Conservation (phyloP, 257 asterid species). For the Jaltomata sinuosa region DNA sequence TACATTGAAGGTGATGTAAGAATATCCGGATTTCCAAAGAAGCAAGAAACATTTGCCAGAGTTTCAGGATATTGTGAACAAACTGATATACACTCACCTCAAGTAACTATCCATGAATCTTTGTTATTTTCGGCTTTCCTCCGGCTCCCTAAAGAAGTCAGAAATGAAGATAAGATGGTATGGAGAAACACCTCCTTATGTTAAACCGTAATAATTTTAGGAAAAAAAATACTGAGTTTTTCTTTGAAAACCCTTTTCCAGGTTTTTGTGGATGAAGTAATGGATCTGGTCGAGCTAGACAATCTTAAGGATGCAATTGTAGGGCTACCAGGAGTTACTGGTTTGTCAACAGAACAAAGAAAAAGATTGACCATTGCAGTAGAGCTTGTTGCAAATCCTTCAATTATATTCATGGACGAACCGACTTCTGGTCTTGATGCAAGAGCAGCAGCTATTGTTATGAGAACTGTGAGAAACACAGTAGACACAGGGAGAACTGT, state of each 20-base stretch:
- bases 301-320: conserved; percentile 43
- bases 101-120: conserved; percentile 55
- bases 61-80: conserved; percentile 71
- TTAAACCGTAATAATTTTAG: background rate
- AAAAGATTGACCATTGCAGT: conserved; percentile 67
- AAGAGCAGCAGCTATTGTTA: conserved; percentile 64
- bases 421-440: conserved; percentile 77
- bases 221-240: background rate
- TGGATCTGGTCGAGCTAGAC: conserved; percentile 53
- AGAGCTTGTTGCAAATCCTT: conserved; percentile 64
- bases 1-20: conserved; percentile 53
- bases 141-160: conserved; percentile 42
- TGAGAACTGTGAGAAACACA: conserved; percentile 69
- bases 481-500: conserved; percentile 74
- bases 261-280: conserved; percentile 52
- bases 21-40: conserved; percentile 57
- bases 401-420: conserved; percentile 69
- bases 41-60: conserved; percentile 64
- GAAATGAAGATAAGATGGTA: conserved; percentile 41
- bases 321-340: conserved; percentile 54
- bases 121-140: conserved; percentile 55
- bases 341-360: conserved; percentile 56
- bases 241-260: conserved; percentile 5
- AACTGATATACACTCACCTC: conserved; percentile 60
- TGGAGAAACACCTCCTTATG: background rate